These are phyloP conservation scores for Trichoderma asperellum DNA, from an alignment of 2,329 filamentous ascomycete species.

Conservation along the genomic window DNA sequence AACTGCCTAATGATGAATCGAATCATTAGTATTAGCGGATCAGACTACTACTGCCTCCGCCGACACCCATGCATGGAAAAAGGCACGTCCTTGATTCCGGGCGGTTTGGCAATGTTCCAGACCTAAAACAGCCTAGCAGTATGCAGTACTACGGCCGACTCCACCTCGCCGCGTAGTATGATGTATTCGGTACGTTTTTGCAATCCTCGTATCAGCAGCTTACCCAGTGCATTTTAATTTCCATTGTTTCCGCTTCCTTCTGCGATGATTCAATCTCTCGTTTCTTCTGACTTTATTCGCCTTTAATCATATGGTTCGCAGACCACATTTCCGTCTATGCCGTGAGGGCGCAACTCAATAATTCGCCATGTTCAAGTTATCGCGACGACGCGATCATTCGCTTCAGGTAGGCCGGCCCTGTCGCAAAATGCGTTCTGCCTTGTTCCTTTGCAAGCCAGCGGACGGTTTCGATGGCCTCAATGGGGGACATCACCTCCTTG, in stretches of 20 bases:
- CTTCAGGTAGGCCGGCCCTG: conserved; percentile 46
- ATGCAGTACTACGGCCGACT: background rate
- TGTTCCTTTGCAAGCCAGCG: background rate
- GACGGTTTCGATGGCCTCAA: background rate
- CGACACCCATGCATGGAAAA: background rate
- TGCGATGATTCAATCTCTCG: background rate
- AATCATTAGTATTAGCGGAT: background rate
- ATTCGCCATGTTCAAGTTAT: conserved; percentile 53
- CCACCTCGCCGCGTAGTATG: conserved; percentile 18
- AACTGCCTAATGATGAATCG: background rate
- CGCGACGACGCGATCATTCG: conserved; percentile 54
- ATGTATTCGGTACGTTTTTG: conserved; percentile 25
- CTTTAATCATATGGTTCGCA: background rate
- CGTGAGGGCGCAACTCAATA: background rate
- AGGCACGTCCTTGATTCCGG: background rate
- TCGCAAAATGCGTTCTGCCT: background rate
- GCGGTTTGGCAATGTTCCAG: background rate
- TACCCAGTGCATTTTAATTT: conserved; percentile 1
- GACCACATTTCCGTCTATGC: background rate
- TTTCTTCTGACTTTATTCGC: background rate
- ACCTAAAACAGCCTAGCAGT: background rate
- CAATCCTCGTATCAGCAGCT: conserved; percentile 7
- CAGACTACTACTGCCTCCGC: background rate
- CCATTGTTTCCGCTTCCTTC: conserved; percentile 7
- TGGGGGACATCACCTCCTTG: background rate